These are phyloP conservation scores for Peronospora farinosa DNA, from an alignment of 352 stramenopile genomes.

Conservation along the genomic window DNA sequence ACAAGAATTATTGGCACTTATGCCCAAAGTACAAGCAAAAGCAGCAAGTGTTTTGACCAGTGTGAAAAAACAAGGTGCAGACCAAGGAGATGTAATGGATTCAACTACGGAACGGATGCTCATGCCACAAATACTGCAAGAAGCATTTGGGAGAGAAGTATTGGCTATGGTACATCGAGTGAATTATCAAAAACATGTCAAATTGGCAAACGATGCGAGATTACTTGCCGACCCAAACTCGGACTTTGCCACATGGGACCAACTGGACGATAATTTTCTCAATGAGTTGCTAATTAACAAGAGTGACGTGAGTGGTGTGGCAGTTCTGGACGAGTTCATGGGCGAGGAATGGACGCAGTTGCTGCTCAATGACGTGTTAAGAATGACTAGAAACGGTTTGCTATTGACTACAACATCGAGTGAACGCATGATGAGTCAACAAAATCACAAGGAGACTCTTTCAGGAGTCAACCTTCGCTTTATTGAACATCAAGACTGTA, in stretches of 20 bases:
- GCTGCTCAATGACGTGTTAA: constrained; percentile 53
- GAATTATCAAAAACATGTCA: constrained; percentile 73
- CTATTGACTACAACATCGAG: constrained; percentile 33
- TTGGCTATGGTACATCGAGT: constrained; percentile 79
- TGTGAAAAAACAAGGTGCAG: constrained; percentile 69
- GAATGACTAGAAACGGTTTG: constrained; percentile 51
- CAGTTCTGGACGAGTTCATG: constrained; percentile 70
- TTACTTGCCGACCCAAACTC: constrained; percentile 51
- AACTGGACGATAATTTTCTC: constrained; percentile 47
- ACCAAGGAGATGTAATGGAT: constrained; percentile 78
- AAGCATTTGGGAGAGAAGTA: constrained; percentile 79
- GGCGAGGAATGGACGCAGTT: constrained; percentile 71
- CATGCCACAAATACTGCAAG: constrained; percentile 70
- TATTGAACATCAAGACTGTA: constrained; percentile 50
- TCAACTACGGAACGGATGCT: constrained; percentile 53
- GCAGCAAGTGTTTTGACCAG: constrained; percentile 68
- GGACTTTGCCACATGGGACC: constrained; percentile 59
- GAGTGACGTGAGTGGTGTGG: constrained; percentile 26
- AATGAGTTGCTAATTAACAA: constrained; percentile 24
- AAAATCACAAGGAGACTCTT: constrained; percentile 6
- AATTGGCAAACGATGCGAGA: constrained; percentile 59
- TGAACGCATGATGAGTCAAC: constrained; percentile 14
- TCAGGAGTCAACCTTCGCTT: constrained; percentile 46
- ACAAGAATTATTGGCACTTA: constrained; percentile 62
- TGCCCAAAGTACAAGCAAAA: constrained; percentile 79